Percentiles rank a stretch among this genome's conserved stretches.
Conservation (phyloP, 345 rosid genomes). For the Clausena lansium region DNA sequence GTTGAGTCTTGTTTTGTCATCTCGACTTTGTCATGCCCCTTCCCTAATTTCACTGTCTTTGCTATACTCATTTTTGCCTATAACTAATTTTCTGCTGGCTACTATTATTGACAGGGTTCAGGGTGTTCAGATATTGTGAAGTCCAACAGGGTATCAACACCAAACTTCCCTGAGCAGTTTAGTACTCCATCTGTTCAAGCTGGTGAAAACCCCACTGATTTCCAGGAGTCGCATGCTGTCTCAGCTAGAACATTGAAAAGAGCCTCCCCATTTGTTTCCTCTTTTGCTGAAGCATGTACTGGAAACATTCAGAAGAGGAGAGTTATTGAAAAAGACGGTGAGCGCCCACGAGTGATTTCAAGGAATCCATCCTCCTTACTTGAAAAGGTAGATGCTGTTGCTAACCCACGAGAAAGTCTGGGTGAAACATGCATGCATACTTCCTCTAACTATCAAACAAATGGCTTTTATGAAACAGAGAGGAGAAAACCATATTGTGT, state of each 20-base stretch:
- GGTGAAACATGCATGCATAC: constrained; percentile 35
- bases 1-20: not conserved
- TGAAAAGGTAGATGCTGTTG: constrained; percentile 45
- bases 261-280: constrained; percentile 32
- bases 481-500: constrained; percentile 38
- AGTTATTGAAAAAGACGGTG: constrained; percentile 26
- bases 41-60: not conserved
- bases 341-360: constrained; percentile 18
- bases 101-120: constrained; percentile 36
- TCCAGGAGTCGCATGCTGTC: constrained; percentile 34
- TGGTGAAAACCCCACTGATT: constrained; percentile 19
- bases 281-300: constrained; percentile 32
- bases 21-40: not conserved
- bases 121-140: constrained; percentile 38
- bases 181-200: not conserved
- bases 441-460: constrained; percentile 29
- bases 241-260: constrained; percentile 44
- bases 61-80: not conserved
- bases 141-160: constrained; percentile 20
- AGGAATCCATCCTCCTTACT: constrained; percentile 10
- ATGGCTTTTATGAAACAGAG: constrained; percentile 35
- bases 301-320: constrained; percentile 32
- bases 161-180: constrained; percentile 23
- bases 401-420: constrained; percentile 36
- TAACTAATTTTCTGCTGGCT: constrained; percentile 23